Evolutionary conservation across 139 green algal genomes (phyloP).

Genomic region (Auxenochlorella pyrenoidosa): DNA sequence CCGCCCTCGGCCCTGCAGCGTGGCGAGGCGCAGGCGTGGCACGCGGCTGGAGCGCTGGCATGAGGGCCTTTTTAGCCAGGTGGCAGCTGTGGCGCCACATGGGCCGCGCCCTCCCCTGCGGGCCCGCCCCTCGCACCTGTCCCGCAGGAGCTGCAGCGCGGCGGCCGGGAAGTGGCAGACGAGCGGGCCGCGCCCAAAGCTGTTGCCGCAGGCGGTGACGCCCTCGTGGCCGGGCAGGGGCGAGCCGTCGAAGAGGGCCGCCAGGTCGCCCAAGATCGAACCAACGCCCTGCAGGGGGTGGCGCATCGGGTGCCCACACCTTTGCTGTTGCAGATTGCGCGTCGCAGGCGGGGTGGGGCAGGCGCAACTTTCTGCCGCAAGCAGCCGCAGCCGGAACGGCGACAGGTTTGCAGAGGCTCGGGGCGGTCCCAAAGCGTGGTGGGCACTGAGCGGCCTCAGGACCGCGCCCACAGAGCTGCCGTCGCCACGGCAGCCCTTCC

Average conservation of each 20-base stretch:
- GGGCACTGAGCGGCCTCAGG: too few relatives aligned
- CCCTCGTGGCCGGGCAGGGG: not conserved
- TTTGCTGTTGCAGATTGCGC: too few relatives aligned
- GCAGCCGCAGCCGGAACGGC: too few relatives aligned
- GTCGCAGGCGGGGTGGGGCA: too few relatives aligned
- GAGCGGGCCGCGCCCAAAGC: slow-evolving; percentile 5
- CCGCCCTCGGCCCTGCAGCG: not conserved
- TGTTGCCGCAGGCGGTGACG: not conserved
- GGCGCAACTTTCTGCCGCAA: too few relatives aligned
- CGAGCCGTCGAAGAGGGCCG: not conserved
- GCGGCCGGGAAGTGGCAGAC: not conserved
- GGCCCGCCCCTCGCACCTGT: not conserved
- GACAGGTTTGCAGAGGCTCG: too few relatives aligned
- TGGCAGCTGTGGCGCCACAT: not conserved
- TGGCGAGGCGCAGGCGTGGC: not conserved
- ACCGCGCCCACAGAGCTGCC: too few relatives aligned
- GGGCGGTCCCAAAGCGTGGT: too few relatives aligned
- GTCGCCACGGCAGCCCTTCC: too few relatives aligned
- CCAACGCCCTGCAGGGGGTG: not conserved
- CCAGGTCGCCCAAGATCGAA: not conserved
- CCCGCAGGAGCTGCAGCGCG: not conserved
- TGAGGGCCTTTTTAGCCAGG: not conserved
- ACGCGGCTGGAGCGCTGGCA: not conserved
- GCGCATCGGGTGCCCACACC: too few relatives aligned
- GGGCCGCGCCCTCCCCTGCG: not conserved